Base-by-base conservation (phyloP, 495 filamentous ascomycete genomes). In the Chaetomidium leptoderma region DNA sequence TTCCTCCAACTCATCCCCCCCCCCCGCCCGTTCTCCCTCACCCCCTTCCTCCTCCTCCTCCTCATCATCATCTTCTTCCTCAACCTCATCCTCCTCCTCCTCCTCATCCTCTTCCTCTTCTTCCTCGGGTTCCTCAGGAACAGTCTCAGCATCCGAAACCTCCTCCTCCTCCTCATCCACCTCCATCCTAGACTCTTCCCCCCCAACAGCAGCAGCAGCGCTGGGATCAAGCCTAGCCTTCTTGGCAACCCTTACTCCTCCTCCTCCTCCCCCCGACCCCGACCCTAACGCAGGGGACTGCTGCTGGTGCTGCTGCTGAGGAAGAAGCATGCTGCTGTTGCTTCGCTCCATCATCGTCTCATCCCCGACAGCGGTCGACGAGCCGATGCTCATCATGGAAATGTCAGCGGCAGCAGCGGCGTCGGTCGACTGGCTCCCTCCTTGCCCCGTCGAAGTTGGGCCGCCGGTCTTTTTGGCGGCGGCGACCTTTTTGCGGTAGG, bases 21-120 rank as follows among this genome's bases (percentile, higher is more conserved):
- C 76, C 2, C 78, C 77, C 3, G 74, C 70, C 14, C 69, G 76
- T 23, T 83, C 77, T 39, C 70, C 83, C 64, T 87, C 80, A 54
- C 87, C 80, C 56, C 84, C 79, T 17, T 86, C 81, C 29, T 70
- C 72, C 10, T 79, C 78, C 8, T 73, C 78, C 9, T 74, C 76
- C 1, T 78, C 77, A 3, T 75, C 70, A 7, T 71, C 77, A 19
- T 83, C 77, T 33, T 71, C 78, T 11, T 69, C 71, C 0, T 75
- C 68, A 5, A 72, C 73, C 5, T 74, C 73, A 52, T 75, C 73
- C 17, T 80, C 78, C 6, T 72, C 78, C 21, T 70, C 74, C 0
- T 74, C 69, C 7, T 72, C 73, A 9, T 71, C 73, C 65, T 73
- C 73, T 9, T 79, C 77, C 8, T 73, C 78, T 39, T 82, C 80